Base-by-base conservation (phyloP, 140 eudicot species). In the Stevia rebaudiana region DNA sequence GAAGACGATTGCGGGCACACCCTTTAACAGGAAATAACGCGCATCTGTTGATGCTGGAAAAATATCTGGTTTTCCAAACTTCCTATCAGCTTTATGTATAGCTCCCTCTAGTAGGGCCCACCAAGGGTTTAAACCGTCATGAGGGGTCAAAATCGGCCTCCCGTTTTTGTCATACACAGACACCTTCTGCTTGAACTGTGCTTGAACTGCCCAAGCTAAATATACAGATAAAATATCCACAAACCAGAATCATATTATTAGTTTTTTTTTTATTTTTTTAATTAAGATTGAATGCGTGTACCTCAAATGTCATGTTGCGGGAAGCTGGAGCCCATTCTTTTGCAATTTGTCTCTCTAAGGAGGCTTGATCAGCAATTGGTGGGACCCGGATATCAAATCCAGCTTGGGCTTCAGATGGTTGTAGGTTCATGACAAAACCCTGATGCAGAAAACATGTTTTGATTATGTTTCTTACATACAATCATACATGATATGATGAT, bases 301-400 rank as follows among this genome's bases (percentile, higher is more conserved):
- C 99, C 99, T 88, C 95, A 69, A 74, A 89, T 54, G 97, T 81
- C 97, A 94, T 94, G 65, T 94, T 94, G 12, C 97, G 84, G 0
- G 90, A 74, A 81, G 83, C 72, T 46, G 99, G 99, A 28, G 99
- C 99, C 99, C 99, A 94, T 73, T 94, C 99, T 74, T 94, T 97
- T 33, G 90, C 86, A 42, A 94, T 94, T 81, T 95, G 81, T 71
- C 81, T 83, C 83, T 85, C 97, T 52, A 88, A 58, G 8, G 90
- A 71, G 28, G 59, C 88, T 65, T 59, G 84, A 78, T 94, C 90
- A 48, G 90, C 84, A 68, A 90, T 88, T 53, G 95, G 96, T 46
- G 97, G 99, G 62, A 88, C 88, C 56, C 99, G 81, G 50, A 94
- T 78, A 70, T 94, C 99, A 76, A 94, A 88, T 67, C 90, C 97